Evolutionary conservation across 768 basidiomycete genomes (phyloP).

Genomic region (Auriscalpium orientale): DNA sequence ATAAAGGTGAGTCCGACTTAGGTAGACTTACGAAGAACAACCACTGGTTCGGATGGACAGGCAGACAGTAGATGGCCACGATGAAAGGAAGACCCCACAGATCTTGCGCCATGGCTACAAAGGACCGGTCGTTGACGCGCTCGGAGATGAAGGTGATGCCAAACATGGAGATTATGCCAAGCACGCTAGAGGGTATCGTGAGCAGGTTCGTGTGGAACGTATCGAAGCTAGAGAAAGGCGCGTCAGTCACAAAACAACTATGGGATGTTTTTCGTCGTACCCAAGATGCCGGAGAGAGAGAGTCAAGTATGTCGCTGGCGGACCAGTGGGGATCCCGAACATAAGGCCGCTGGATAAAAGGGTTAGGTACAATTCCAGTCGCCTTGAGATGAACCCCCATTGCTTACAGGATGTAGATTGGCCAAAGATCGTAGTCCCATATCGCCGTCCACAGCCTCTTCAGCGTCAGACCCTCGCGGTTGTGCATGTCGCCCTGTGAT

Average conservation of each 20-base stretch:
- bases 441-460: constrained; percentile 45
- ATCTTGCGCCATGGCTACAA: constrained; percentile 46
- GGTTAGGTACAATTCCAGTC: neutral
- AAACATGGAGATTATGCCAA: constrained; percentile 47
- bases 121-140: constrained; percentile 42
- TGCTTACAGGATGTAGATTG: constrained; percentile 46
- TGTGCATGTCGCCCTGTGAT: constrained; percentile 59
- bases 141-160: constrained; percentile 44
- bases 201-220: constrained; percentile 57
- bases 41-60: constrained; percentile 44
- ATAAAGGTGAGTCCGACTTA: neutral
- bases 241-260: neutral
- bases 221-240: constrained; percentile 34
- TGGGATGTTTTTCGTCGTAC: constrained; percentile 16
- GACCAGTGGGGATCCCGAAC: constrained; percentile 41
- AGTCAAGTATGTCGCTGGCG: constrained; percentile 51
- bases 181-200: constrained; percentile 46
- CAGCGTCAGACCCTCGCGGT: constrained; percentile 49
- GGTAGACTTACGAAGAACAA: constrained; percentile 37
- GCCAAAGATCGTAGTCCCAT: constrained; percentile 61
- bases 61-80: constrained; percentile 44
- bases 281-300: constrained; percentile 50
- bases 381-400: too few relatives aligned
- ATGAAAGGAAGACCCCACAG: constrained; percentile 58
- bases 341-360: constrained; percentile 34